phyloP scores from a whole-genome alignment of 108 stramenopile species.

The Stephanodiscus triporus region DNA sequence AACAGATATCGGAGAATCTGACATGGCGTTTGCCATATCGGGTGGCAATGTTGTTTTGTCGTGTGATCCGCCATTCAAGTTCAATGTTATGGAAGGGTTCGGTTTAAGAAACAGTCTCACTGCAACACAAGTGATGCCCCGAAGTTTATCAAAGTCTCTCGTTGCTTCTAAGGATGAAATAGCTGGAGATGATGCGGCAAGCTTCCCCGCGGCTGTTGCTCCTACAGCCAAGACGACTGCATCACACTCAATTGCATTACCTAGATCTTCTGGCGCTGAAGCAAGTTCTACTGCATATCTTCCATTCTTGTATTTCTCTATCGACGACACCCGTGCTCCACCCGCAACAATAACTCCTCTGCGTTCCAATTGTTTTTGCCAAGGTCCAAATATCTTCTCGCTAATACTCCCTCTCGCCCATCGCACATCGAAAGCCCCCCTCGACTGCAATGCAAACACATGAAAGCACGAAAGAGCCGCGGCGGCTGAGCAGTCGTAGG shows the following conservation, averaged over 20 bases:
- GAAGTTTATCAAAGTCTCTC: constrained; percentile 58
- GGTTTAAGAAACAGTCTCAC: constrained; percentile 70
- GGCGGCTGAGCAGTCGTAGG: constrained; percentile 83
- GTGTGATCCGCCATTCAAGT: constrained; percentile 41
- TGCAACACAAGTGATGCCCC: constrained; percentile 86
- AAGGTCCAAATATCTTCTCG: constrained; percentile 80
- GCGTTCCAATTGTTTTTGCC: constrained; percentile 55
- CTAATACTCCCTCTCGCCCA: constrained; percentile 79
- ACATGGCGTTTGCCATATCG: constrained; percentile 63
- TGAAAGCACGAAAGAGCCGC: constrained; percentile 89
- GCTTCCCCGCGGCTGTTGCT: constrained; percentile 56
- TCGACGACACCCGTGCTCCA: constrained; percentile 59
- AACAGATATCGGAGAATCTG: constrained; percentile 76
- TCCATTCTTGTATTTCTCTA: constrained; percentile 40
- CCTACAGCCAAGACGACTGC: constrained; percentile 83
- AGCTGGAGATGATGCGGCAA: constrained; percentile 57
- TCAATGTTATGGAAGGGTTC: constrained; percentile 20
- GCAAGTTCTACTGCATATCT: constrained; percentile 28
- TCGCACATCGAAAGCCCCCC: constrained; percentile 87
- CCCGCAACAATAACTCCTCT: constrained; percentile 61
- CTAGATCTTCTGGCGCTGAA: constrained; percentile 24
- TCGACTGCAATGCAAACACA: constrained; percentile 84
- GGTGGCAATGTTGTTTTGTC: constrained; percentile 46
- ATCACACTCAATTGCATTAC: constrained; percentile 58
- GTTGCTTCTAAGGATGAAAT: constrained; percentile 46